Evolutionary conservation across 1,139 yeast species (phyloP).

Genomic region (Zygosaccharomyces pseudobailii): DNA sequence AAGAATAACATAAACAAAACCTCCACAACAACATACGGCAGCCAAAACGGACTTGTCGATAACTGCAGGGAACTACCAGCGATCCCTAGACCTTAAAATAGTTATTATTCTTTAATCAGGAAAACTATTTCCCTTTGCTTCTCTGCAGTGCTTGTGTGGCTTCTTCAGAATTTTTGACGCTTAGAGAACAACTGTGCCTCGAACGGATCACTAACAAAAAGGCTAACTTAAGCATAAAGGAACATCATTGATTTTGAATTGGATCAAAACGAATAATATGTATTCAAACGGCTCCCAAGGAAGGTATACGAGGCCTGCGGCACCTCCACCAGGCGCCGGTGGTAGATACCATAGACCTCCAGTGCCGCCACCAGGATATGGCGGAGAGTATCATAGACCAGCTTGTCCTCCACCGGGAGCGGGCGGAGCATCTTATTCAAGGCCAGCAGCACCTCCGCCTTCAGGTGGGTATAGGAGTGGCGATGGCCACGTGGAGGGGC

Average conservation of each 20-base stretch:
- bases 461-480: slow-evolving; percentile 7
- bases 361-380: background rate
- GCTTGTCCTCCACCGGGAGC: slow-evolving; percentile 1
- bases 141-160: background rate
- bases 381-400: background rate
- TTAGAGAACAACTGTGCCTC: background rate
- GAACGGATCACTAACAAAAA: background rate
- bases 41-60: background rate
- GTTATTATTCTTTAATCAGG: no score
- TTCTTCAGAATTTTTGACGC: background rate
- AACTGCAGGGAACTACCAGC: background rate
- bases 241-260: background rate
- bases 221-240: background rate
- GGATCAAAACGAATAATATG: background rate
- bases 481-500: slow-evolving; percentile 9
- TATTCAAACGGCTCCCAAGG: background rate
- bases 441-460: slow-evolving; percentile 22
- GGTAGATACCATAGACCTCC: slow-evolving; percentile 1
- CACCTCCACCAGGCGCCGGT: slow-evolving; percentile 1
- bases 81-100: background rate
- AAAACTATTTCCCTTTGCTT: background rate
- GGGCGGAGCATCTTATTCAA: slow-evolving; percentile 7
- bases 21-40: background rate
- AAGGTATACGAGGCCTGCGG: slow-evolving; percentile 1
- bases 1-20: slow-evolving; percentile 5